Evolutionary conservation across 2,329 filamentous ascomycete species (phyloP), one percentile per base, ranked within the genome.

Genomic region (Cladophialophora exuberans): DNA sequence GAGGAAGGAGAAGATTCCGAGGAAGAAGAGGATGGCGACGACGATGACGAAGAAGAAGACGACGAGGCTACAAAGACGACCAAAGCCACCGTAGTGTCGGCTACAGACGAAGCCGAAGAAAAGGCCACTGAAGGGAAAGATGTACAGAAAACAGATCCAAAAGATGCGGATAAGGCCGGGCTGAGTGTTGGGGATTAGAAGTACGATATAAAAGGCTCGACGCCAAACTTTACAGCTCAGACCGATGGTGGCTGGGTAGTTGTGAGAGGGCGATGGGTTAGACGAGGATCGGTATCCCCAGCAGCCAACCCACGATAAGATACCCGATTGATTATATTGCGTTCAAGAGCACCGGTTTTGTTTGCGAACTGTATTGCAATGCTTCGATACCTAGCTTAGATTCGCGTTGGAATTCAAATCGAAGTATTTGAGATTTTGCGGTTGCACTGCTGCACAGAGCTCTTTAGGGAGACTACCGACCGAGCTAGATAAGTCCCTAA

Each of bases 141-240:
- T 13, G 46, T 58, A 13, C 59, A 64, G 50, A 47, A 65, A 42
- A 60, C 61, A 43, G 60, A 64, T 44, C 50, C 62, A 17, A 63
- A 60, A 54, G 60, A 65, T 38, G 62, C 51, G 20, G 61, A 61
- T 36, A 56, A 63, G 55, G 62, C 65, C 23, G 62, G 59, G 15
- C 50, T 61, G 41, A 67, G 62, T 48, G 62, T 65, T 11, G 46
- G 46, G n/a, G 46, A 49, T 38, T 49, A 30, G 15, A n/a, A 10
- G 33, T 2, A 13, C 23, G 6, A 22, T 18, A 0, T 42, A 20
- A 25, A 42, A 26, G 39, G 13, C 13, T n/a, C n/a, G n/a, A n/a
- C n/a, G n/a, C n/a, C n/a, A n/a, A n/a, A 13, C 3, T 13, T n/a
- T 42, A 10, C 11, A 15, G 22, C 39, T 13, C 4, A 20, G 22